phyloP scores from a whole-genome alignment of 2,329 filamentous ascomycete genomes.

The Botrytis cinerea region DNA sequence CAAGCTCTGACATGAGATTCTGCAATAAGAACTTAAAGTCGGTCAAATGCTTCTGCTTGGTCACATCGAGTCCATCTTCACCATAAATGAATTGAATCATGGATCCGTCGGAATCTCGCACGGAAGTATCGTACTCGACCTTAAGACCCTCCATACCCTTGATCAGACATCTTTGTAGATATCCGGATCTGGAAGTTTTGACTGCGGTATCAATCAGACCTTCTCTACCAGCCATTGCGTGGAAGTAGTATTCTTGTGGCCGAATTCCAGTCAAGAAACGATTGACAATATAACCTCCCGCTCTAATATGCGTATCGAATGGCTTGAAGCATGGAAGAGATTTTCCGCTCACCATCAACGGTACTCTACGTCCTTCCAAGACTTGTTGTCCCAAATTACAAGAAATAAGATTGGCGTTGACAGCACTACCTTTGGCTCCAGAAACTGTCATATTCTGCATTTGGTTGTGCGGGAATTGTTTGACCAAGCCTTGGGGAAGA shows the following conservation, averaged over 20 bases:
- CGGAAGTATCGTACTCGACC: slow-evolving; percentile 90
- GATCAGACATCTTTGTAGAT: slow-evolving; percentile 93
- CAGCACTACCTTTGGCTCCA: slow-evolving; percentile 87
- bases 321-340: slow-evolving; percentile 91
- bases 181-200: slow-evolving; percentile 96
- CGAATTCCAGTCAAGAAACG: slow-evolving; percentile 97
- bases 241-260: slow-evolving; percentile 98
- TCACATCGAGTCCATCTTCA: slow-evolving; percentile 91
- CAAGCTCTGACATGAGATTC: slow-evolving; percentile 79
- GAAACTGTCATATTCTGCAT: slow-evolving; percentile 99
- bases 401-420: slow-evolving; percentile 97
- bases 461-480: slow-evolving; percentile 93
- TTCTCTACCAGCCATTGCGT: slow-evolving; percentile 98
- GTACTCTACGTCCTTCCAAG: slow-evolving; percentile 90
- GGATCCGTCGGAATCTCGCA: slow-evolving; percentile 89
- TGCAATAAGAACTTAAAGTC: slow-evolving; percentile 89
- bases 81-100: slow-evolving; percentile 96
- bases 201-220: slow-evolving; percentile 98
- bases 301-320: slow-evolving; percentile 84
- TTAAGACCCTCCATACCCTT: slow-evolving; percentile 97
- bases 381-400: slow-evolving; percentile 97
- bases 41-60: slow-evolving; percentile 87
- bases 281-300: slow-evolving; percentile 90
- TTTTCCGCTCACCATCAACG: slow-evolving; percentile 97
- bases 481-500: slow-evolving; percentile 79